Percentiles rank a stretch among this genome's conserved stretches.
These are phyloP conservation scores for Tanacetum coccineum DNA, from an alignment of 129 eudicot species.

Conservation along the genomic window DNA sequence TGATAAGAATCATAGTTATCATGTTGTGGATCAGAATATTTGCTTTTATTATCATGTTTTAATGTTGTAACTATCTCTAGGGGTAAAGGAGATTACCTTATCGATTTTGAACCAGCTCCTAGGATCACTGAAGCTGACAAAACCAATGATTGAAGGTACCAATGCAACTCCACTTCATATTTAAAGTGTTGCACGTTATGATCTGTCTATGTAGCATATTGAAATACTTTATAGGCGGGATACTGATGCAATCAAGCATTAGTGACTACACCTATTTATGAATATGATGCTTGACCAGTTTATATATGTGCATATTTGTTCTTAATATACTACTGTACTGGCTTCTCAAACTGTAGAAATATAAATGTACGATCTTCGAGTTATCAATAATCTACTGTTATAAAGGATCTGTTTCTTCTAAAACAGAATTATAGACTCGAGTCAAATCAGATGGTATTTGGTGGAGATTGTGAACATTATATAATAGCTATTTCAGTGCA, in stretches of 20 bases:
- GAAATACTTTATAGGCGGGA: too few relatives aligned
- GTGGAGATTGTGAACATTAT: neutral
- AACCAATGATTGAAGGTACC: constrained; percentile 70
- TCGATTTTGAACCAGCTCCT: constrained; percentile 91
- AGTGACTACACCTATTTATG: too few relatives aligned
- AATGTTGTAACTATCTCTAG: constrained; percentile 24
- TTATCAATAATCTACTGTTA: neutral
- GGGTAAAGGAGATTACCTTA: constrained; percentile 81
- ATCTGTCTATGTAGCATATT: neutral
- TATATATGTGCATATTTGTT: constrained; percentile 1
- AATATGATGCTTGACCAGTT: neutral
- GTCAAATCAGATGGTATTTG: neutral
- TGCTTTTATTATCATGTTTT: too few relatives aligned
- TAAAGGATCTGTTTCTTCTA: neutral
- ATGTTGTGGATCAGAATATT: too few relatives aligned
- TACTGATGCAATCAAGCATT: too few relatives aligned
- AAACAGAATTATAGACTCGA: neutral
- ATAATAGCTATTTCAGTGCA: too few relatives aligned
- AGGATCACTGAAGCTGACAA: constrained; percentile 95
- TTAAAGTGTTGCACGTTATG: neutral
- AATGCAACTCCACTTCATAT: neutral
- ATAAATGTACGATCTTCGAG: neutral
- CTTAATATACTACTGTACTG: neutral
- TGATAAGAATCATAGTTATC: too few relatives aligned
- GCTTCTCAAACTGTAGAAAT: neutral